These are phyloP conservation scores for Suhomyces atakaporum DNA, from an alignment of 1,139 yeast genomes.

Conservation along the genomic window DNA sequence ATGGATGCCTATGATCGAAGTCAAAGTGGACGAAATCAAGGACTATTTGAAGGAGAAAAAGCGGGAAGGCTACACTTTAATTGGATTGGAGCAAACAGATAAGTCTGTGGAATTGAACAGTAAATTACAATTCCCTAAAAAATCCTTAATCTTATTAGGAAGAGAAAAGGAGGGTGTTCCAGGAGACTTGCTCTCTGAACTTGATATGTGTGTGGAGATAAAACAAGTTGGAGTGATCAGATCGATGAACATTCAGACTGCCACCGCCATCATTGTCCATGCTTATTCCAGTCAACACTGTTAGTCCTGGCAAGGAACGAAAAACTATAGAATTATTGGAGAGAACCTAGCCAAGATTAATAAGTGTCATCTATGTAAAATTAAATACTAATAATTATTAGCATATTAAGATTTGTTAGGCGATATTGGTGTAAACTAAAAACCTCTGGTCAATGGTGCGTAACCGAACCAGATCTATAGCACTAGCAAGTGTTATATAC, in stretches of 20 bases:
- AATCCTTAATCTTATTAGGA: slow-evolving; percentile 77
- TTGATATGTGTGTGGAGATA: slow-evolving; percentile 87
- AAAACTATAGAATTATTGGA: no score
- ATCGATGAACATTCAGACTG: slow-evolving; percentile 96
- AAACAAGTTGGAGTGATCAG: slow-evolving; percentile 90
- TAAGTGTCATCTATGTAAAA: slow-evolving; percentile 5
- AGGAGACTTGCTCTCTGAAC: slow-evolving; percentile 76
- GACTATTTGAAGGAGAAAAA: slow-evolving; percentile 64
- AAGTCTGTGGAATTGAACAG: slow-evolving; percentile 69
- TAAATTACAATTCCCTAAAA: slow-evolving; percentile 70
- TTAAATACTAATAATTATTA: no score
- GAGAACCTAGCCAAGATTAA: no score
- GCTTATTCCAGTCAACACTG: slow-evolving; percentile 83
- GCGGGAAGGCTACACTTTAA: slow-evolving; percentile 76
- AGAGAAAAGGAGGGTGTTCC: slow-evolving; percentile 92
- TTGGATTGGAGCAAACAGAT: slow-evolving; percentile 93
- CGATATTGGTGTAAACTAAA: no score
- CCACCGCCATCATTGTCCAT: slow-evolving; percentile 90
- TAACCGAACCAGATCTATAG: no score
- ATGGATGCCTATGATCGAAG: slow-evolving; percentile 96
- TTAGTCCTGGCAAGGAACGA: no score
- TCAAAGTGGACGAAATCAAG: slow-evolving; percentile 55
- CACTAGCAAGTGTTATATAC: no score
- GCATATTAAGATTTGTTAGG: no score
- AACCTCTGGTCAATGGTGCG: no score